Conservation (phyloP, 805 yeast species). For the Kluyveromyces lactis region DNA sequence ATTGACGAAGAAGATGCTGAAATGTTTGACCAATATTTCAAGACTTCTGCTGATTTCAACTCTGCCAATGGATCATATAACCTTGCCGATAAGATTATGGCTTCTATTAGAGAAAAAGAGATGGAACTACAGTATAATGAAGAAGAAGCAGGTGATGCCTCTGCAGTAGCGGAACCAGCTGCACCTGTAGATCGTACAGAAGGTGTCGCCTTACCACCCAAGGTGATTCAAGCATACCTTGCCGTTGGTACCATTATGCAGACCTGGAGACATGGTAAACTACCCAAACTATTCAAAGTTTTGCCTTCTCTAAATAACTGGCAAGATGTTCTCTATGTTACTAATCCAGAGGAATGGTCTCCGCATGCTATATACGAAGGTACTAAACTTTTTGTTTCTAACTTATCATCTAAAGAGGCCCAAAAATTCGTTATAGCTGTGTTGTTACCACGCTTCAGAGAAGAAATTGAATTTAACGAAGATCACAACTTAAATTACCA, state of each 20-base stretch:
- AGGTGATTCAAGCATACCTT: conserved; percentile 89
- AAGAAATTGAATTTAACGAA: conserved; percentile 61
- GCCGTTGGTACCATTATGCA: conserved; percentile 82
- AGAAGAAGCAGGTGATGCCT: conserved; percentile 6
- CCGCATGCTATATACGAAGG: conserved; percentile 94
- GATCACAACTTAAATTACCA: conserved; percentile 84
- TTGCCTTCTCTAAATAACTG: conserved; percentile 88
- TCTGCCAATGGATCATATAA: conserved; percentile 43
- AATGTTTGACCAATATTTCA: conserved; percentile 70
- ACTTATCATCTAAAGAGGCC: conserved; percentile 78
- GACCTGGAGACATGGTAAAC: conserved; percentile 89
- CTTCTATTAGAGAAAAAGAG: conserved; percentile 74
- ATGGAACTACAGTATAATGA: conserved; percentile 15
- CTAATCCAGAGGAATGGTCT: conserved; percentile 91
- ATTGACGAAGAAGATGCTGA: conserved; percentile 78
- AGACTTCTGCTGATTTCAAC: conserved; percentile 32
- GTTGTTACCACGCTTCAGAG: conserved; percentile 63
- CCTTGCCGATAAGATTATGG: conserved; percentile 90
- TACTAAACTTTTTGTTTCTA: conserved; percentile 86
- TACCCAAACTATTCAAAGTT: conserved; percentile 94
- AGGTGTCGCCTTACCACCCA: conserved; percentile 86
- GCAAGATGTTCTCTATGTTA: conserved; percentile 90
- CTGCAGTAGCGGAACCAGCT: conserved; percentile 19
- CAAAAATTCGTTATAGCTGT: conserved; percentile 70
- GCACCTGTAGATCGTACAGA: conserved; percentile 41